These are phyloP conservation scores for Candida saitoana DNA, from an alignment of 805 yeast genomes.

Conservation along the genomic window DNA sequence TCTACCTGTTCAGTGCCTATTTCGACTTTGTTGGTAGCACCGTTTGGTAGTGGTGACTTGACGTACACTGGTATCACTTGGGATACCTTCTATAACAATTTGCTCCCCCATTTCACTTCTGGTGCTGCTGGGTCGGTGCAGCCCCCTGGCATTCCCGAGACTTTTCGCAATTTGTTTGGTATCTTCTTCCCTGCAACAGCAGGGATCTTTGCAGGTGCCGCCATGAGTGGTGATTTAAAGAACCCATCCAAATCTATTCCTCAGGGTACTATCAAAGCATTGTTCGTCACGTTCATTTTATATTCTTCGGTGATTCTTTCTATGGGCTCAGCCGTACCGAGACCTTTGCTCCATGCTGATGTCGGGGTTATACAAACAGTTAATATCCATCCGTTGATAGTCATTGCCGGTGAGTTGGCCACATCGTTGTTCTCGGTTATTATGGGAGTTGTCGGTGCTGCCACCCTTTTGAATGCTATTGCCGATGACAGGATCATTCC, in stretches of 20 bases:
- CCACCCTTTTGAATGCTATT: constrained; percentile 84
- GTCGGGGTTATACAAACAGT: constrained; percentile 83
- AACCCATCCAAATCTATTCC: constrained; percentile 90
- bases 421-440: constrained; percentile 90
- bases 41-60: constrained; percentile 47
- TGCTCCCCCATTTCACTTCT: constrained; percentile 75
- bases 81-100: constrained; percentile 59
- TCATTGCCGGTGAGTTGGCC: constrained; percentile 85
- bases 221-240: constrained; percentile 92
- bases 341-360: constrained; percentile 71
- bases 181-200: constrained; percentile 98
- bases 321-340: constrained; percentile 75
- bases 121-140: constrained; percentile 89
- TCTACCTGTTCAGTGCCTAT: constrained; percentile 82
- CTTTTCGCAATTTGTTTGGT: constrained; percentile 83
- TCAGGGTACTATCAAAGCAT: constrained; percentile 85
- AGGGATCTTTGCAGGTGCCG: constrained; percentile 97
- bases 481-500: constrained; percentile 89
- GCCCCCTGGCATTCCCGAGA: constrained; percentile 52
- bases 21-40: constrained; percentile 62
- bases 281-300: constrained; percentile 68
- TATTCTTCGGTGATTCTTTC: constrained; percentile 79
- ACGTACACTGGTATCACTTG: constrained; percentile 72
- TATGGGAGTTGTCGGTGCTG: constrained; percentile 95
- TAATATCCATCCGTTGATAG: constrained; percentile 60